Evolutionary conservation across 2,329 filamentous ascomycete genomes (phyloP), one percentile per base, ranked within the genome.

Genomic region (Alternaria triticina): DNA sequence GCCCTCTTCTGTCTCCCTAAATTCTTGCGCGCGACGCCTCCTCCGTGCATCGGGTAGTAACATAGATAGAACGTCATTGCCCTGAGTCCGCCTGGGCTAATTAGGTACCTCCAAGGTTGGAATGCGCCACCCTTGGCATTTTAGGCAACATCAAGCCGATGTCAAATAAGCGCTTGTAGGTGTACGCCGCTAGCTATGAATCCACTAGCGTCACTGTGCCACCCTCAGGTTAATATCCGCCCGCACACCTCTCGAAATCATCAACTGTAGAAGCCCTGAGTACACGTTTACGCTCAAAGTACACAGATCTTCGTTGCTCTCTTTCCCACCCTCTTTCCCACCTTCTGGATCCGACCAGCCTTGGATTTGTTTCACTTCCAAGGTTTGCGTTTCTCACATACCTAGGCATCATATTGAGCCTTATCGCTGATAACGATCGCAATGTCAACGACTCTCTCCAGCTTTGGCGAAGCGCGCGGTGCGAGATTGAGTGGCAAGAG

Each of bases 391-490:
- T 54, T n/a, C 17, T 54, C 40, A 36, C 51, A 54, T 44, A 43
- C 40, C 51, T 54, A 54, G 46, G 28, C 45, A 51, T 27, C 46
- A 59, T 43, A 58, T 30, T 58, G 15, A 45, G 46, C 11, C 33
- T 45, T 36, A 58, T 58, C 33, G 50, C 28, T 58, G 28, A 47
- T 36, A 59, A 36, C 45, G 25, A n/a, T 54, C 40, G 46, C 46
- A 40, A 62, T 57, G 49, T 50, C 59, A 28, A 27, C 30, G 47
- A 36, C 45, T 40, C 57, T 54, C 13, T 52, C 54, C 45, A 57
- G 59, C 57, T 62, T 57, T 49, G 20, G 27, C 11, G 59, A 62
- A 22, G 59, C 54, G 25, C 27, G 33, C 36, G 22, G 54, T 43
- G 46, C 33, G 47, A 54, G 59, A 54, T 28, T 22, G 28, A 54